Base-by-base conservation (phyloP, 768 basidiomycete genomes). In the Lentinula sp. region DNA sequence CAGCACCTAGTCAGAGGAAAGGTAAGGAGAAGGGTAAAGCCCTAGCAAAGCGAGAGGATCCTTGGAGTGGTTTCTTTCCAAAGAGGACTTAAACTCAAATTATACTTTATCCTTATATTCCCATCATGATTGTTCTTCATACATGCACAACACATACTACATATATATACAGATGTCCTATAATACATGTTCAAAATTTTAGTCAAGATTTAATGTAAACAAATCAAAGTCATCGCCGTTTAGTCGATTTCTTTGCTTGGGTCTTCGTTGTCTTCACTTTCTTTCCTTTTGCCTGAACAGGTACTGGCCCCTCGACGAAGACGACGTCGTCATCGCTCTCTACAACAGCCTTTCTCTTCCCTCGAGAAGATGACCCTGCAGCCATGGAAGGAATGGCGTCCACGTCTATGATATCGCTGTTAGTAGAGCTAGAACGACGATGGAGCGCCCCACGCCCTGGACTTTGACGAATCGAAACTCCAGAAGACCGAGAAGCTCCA, bases 281-380 rank as follows among this genome's bases (percentile, higher is more conserved):
- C 64, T 65, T 78, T 49, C 70, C 65, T 65, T 74, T 80, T 62
- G 71, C 75, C n/a, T 68, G 40, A 23, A 35, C 40, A 60, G 68
- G 60, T 7, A 75, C 62, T 9, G 83, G 75, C 0, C 79, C 83
- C 42, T 83, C 80, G 3, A 83, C 66, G 60, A 82, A 77, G 60
- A 83, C 82, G 15, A 82, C 70, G 28, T 86, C 85, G 61, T 85
- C 83, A 51, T 86, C 85, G 57, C 80, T 80, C 35, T 69, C 65
- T 5, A 70, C 63, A 23, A 72, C 66, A 4, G 76, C 74, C 70
- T 84, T 87, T 21, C 88, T 78, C 70, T 89, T 91, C 11, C 61
- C 57, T 5, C 34, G 35, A 11, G 69, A 66, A 37, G 67, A 68
- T 21, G 70, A 66, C 18, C 66, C 66, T 46, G 65, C 58, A 16